Evolutionary conservation across 2,329 filamentous ascomycete species (phyloP), one percentile per base, ranked within the genome.

Genomic region (Elsinoe australis): DNA sequence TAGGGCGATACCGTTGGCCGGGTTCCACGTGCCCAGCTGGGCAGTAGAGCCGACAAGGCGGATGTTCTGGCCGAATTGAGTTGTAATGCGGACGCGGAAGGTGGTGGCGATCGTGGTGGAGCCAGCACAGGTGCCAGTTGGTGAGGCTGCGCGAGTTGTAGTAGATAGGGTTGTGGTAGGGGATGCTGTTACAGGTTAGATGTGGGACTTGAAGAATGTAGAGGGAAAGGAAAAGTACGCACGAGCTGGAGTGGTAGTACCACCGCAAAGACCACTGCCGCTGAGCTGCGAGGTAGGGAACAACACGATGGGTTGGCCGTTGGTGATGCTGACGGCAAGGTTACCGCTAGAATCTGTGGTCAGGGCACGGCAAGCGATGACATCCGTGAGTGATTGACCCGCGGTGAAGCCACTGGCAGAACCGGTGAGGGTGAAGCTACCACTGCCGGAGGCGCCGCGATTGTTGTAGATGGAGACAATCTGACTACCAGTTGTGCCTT

Each of bases 21-120:
- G 66, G 51, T 78, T 67, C 82, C 83, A 86, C 12, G 36, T 48
- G 6, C 82, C 82, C 6, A 87, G 72, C 18, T 73, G 67, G 1
- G 69, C 56, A 41, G 72, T 69, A 49, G 71, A 76, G 17, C 83
- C 83, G 0, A 73, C 69, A 7, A 87, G 62, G 61, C 81, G 83
- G 59, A 87, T 71, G 3, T 71, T 78, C 60, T 86, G 71, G 2
- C 82, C 82, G 28, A 61, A 76, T 2, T 58, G 59, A 0, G 82
- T 86, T 1, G 65, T 68, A n/a, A 72, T 76, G 1, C 69, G 57
- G 49, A 73, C 76, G 33, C 76, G 68, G 63, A 86, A 85, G 17
- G 39, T 44, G n/a, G 39, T 44, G n/a, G 39, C 39, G 14, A 44
- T 32, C 0, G 76, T 77, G 5, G 86, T 75, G 0, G 74, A 67